Conservation (phyloP, 2,329 filamentous ascomycete genomes). For the Ploettnerulaceae sp. region DNA sequence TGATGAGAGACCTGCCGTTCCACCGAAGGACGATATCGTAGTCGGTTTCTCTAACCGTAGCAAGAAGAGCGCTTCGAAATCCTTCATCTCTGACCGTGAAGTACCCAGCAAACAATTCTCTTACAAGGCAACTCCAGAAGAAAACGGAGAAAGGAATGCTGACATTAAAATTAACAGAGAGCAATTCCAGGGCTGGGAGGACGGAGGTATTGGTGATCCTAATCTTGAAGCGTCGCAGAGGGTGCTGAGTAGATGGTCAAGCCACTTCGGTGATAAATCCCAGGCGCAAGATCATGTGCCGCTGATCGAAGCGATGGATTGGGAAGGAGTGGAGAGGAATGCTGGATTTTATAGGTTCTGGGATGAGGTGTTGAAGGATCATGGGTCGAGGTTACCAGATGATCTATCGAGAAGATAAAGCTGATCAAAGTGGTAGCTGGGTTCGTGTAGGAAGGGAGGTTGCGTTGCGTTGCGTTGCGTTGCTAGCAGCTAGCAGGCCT, state of each 20-base stretch:
- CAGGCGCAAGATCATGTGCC: neutral
- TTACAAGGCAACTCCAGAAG: neutral
- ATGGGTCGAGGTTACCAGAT: neutral
- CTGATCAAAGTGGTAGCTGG: neutral
- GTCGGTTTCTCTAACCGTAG: neutral
- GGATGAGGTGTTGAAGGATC: constrained; percentile 9
- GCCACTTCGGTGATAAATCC: neutral
- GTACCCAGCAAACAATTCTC: neutral
- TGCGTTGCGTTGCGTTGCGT: too few species aligned
- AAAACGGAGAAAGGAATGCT: neutral
- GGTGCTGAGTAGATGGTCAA: constrained; percentile 11
- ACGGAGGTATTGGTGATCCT: neutral
- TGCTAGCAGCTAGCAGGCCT: too few species aligned
- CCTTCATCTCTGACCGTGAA: neutral
- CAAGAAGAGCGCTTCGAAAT: neutral
- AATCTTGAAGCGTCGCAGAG: constrained; percentile 2
- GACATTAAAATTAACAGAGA: neutral
- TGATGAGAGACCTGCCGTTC: neutral
- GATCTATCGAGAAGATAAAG: neutral
- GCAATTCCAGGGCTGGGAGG: neutral
- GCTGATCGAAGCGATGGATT: neutral
- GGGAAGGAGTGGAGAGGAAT: constrained; percentile 1
- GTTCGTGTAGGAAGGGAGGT: neutral
- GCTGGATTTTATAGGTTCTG: constrained; percentile 11
- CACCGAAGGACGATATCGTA: neutral